phyloP scores from a whole-genome alignment of 2,329 filamentous ascomycete genomes.

The Calonectria naviculata region DNA sequence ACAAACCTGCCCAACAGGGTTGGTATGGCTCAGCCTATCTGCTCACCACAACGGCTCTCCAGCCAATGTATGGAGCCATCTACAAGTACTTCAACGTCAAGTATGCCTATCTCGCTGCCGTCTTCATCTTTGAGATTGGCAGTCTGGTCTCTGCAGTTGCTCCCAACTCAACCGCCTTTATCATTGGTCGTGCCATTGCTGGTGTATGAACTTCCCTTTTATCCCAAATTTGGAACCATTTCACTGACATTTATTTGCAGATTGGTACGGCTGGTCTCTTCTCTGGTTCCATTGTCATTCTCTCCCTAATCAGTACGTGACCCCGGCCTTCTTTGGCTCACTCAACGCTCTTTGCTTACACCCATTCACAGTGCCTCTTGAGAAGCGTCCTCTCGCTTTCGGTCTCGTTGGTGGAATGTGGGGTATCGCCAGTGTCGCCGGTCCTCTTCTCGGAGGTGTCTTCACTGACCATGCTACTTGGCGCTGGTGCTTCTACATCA shows the following conservation, averaged over 20 bases:
- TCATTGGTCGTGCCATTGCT: conserved; percentile 63
- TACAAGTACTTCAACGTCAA: conserved; percentile 64
- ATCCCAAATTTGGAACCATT: no score
- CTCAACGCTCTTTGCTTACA: conserved; percentile 6
- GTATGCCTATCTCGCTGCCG: conserved; percentile 53
- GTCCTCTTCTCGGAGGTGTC: conserved; percentile 61
- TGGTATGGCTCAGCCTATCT: conserved; percentile 65
- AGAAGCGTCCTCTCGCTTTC: conserved; percentile 64
- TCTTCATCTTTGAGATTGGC: conserved; percentile 58
- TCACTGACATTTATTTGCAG: conserved; percentile 32
- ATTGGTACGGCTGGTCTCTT: conserved; percentile 63
- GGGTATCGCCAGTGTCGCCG: conserved; percentile 64
- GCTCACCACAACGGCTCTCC: conserved; percentile 60
- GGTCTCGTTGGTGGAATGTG: conserved; percentile 67
- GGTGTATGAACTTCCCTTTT: conserved; percentile 46
- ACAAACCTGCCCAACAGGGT: conserved; percentile 41
- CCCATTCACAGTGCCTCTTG: conserved; percentile 56
- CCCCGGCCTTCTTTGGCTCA: background rate
- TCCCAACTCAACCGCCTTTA: conserved; percentile 59
- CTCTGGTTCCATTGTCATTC: conserved; percentile 60
- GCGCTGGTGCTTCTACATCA: conserved; percentile 64
- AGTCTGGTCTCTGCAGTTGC: conserved; percentile 57
- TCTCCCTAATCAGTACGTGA: conserved; percentile 52
- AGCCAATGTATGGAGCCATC: conserved; percentile 61
- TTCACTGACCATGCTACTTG: conserved; percentile 62